These are phyloP conservation scores for Penicillium argentinense DNA, from an alignment of 495 filamentous ascomycete species.

Conservation along the genomic window DNA sequence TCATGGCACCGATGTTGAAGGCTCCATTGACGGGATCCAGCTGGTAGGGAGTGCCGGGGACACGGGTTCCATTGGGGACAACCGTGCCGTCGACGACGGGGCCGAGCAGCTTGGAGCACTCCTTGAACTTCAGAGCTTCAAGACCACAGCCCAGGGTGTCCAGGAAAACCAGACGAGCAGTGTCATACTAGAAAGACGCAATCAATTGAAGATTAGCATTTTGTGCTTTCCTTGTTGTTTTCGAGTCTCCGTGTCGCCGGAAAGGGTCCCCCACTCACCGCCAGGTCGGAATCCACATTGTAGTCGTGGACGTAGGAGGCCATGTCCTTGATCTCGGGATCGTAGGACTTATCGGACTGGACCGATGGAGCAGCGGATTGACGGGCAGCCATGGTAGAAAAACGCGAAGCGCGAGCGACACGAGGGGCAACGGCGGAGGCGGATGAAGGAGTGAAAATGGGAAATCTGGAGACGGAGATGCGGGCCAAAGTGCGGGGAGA, in stretches of 20 bases:
- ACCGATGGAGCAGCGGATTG: slow-evolving; percentile 39
- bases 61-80: slow-evolving; percentile 89
- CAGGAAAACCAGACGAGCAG: slow-evolving; percentile 83
- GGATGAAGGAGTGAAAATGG: slow-evolving; percentile 25
- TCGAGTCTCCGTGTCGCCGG: too few species aligned
- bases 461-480: slow-evolving; percentile 39
- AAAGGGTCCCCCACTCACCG: slow-evolving; percentile 77
- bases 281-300: slow-evolving; percentile 85
- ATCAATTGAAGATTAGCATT: not conserved
- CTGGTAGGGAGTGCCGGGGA: slow-evolving; percentile 90
- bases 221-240: not conserved
- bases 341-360: slow-evolving; percentile 59
- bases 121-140: slow-evolving; percentile 91
- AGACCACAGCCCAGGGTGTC: slow-evolving; percentile 97
- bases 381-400: slow-evolving; percentile 51
- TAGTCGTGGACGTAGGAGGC: slow-evolving; percentile 91
- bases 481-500: slow-evolving; percentile 52
- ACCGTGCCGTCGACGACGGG: slow-evolving; percentile 87
- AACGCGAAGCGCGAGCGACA: slow-evolving; percentile 23
- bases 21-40: slow-evolving; percentile 94
- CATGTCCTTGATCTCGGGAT: slow-evolving; percentile 92
- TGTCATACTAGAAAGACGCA: slow-evolving; percentile 71
- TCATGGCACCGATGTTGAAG: slow-evolving; percentile 98
- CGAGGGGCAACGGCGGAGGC: slow-evolving; percentile 21
- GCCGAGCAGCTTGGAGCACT: slow-evolving; percentile 93